Percentiles rank a stretch among this genome's conserved stretches.
Conservation (phyloP, 2,329 filamentous ascomycete species). For the Botrytis pseudocinerea region DNA sequence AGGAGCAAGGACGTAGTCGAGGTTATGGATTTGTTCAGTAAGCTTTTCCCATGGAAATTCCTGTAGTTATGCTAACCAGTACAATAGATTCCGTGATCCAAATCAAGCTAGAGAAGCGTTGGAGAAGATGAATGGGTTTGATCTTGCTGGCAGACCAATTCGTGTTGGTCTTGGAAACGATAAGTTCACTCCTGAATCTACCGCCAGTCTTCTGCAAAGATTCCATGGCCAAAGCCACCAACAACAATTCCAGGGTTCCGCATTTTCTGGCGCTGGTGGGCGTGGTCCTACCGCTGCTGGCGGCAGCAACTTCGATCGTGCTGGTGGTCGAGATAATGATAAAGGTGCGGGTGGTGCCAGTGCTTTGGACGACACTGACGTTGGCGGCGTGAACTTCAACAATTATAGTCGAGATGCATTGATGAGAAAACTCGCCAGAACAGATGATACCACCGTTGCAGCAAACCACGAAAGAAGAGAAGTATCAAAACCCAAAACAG, state of each 20-base stretch:
- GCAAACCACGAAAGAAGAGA: conserved; percentile 67
- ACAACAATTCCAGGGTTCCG: conserved; percentile 79
- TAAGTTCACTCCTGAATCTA: conserved; percentile 99
- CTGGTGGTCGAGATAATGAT: conserved; percentile 83
- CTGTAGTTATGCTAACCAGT: conserved; percentile 42
- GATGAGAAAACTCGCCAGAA: conserved; percentile 97
- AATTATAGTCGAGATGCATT: conserved; percentile 98
- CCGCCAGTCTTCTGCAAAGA: conserved; percentile 86
- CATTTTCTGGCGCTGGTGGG: conserved; percentile 86
- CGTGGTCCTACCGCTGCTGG: conserved; percentile 80
- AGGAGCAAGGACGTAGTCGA: conserved; percentile 84
- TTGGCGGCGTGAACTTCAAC: conserved; percentile 98
- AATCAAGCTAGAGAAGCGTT: conserved; percentile 89
- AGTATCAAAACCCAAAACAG: conserved; percentile 74
- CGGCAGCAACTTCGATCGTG: conserved; percentile 79
- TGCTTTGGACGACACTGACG: conserved; percentile 95
- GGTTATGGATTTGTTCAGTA: conserved; percentile 99
- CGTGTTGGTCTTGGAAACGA: conserved; percentile 99
- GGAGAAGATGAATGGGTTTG: conserved; percentile 99
- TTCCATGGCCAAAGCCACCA: conserved; percentile 77
- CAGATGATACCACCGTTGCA: conserved; percentile 70
- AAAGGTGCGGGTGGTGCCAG: conserved; percentile 86
- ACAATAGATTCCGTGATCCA: conserved; percentile 80
- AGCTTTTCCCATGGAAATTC: conserved; percentile 44
- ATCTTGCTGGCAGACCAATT: conserved; percentile 94